Conservation (phyloP, 352 stramenopile species). For the Globisporangium polare region DNA sequence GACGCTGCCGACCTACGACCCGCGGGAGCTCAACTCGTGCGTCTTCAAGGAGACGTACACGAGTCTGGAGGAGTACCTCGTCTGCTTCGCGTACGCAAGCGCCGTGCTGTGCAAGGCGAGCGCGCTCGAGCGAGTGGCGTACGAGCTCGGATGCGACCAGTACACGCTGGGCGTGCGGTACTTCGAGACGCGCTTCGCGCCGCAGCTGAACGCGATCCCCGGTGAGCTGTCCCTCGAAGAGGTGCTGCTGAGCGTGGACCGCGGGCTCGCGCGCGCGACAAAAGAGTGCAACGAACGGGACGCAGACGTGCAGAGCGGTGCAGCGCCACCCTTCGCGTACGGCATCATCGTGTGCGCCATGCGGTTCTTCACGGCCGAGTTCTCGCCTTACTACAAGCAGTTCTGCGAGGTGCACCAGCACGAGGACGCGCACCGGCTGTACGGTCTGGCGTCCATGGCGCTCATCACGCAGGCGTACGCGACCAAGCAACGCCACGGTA, state of each 20-base stretch:
- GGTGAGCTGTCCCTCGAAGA: constrained; percentile 65
- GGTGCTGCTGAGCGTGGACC: constrained; percentile 65
- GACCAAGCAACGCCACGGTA: constrained; percentile 54
- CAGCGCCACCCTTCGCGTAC: constrained; percentile 70
- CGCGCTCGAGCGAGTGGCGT: constrained; percentile 80
- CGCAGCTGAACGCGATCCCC: constrained; percentile 69
- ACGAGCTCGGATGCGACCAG: constrained; percentile 82
- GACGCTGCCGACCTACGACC: constrained; percentile 72
- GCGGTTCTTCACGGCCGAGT: constrained; percentile 80
- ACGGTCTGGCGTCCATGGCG: constrained; percentile 78
- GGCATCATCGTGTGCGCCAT: constrained; percentile 90
- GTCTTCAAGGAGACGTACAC: constrained; percentile 85
- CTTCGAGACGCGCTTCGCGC: constrained; percentile 85
- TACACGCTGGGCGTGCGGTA: constrained; percentile 77
- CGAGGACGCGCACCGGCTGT: constrained; percentile 70
- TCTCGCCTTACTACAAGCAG: constrained; percentile 80
- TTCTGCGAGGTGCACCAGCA: constrained; percentile 79
- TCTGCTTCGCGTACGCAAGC: constrained; percentile 75
- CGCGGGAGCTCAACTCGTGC: constrained; percentile 39
- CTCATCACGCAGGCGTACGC: constrained; percentile 77
- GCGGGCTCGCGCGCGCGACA: constrained; percentile 54
- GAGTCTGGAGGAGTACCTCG: constrained; percentile 81
- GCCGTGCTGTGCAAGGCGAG: constrained; percentile 54
- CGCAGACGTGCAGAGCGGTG: constrained; percentile 36
- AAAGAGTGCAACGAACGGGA: constrained; percentile 64